Percentiles rank a stretch among this genome's conserved stretches.
Conservation (phyloP, 1,284 basidiomycete genomes). For the Tetrapyrgos nigripes region DNA sequence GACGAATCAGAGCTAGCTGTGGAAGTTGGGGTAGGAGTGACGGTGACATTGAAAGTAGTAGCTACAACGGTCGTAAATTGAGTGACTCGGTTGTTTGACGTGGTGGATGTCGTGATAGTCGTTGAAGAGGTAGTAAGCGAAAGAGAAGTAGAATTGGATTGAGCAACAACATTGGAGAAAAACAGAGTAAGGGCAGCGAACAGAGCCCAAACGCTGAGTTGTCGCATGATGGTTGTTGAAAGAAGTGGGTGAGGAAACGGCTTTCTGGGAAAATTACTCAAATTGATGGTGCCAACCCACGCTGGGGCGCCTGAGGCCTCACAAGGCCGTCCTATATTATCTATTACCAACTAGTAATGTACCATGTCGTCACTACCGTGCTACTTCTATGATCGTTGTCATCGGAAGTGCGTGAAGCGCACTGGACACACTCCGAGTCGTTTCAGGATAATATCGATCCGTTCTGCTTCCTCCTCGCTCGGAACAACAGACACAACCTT, state of each 20-base stretch:
- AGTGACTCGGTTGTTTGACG: conserved; percentile 53
- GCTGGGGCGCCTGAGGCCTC: neutral
- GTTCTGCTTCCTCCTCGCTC: conserved; percentile 33
- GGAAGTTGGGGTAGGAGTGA: conserved; percentile 48
- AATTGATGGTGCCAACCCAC: neutral
- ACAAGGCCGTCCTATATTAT: neutral
- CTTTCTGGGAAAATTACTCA: neutral
- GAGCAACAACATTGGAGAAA: conserved; percentile 21
- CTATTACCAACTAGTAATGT: neutral
- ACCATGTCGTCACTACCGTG: neutral
- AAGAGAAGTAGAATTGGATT: conserved; percentile 29
- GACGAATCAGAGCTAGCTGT: conserved; percentile 41
- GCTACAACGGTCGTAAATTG: conserved; percentile 60
- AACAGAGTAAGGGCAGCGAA: conserved; percentile 24
- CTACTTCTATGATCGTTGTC: neutral
- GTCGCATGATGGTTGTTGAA: conserved; percentile 27
- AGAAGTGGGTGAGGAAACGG: conserved; percentile 18
- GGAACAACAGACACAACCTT: conserved; percentile 68
- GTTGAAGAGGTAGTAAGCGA: conserved; percentile 55
- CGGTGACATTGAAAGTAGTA: conserved; percentile 64
- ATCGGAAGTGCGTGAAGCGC: conserved; percentile 9
- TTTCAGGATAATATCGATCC: conserved; percentile 54
- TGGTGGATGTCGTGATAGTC: conserved; percentile 54
- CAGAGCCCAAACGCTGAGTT: conserved; percentile 18
- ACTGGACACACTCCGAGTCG: conserved; percentile 23